Conservation (phyloP, 495 filamentous ascomycete genomes). For the Penicillium chermesinum region DNA sequence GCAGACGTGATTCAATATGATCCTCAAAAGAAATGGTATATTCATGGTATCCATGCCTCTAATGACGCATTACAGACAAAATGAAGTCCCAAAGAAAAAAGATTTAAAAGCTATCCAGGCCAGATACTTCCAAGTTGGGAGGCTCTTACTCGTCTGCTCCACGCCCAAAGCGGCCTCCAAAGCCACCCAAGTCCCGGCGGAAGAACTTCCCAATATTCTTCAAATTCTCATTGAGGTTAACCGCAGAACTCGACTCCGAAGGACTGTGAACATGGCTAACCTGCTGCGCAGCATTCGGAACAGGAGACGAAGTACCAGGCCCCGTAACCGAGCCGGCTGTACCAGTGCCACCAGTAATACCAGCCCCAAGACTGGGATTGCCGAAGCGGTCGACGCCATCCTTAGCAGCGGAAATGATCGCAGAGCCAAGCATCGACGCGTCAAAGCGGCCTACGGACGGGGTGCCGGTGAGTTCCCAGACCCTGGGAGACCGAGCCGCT, state of each 20-base stretch:
- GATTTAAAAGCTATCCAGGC: not conserved
- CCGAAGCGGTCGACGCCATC: constrained; percentile 89
- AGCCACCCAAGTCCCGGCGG: constrained; percentile 75
- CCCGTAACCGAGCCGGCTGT: constrained; percentile 10
- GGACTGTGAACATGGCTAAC: constrained; percentile 13
- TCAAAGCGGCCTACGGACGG: constrained; percentile 61
- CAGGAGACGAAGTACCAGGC: constrained; percentile 19
- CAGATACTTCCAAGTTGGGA: not conserved
- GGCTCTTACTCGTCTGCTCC: constrained; percentile 30
- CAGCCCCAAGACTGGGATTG: constrained; percentile 43
- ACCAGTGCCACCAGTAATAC: constrained; percentile 12
- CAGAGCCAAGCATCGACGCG: constrained; percentile 63
- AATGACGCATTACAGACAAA: constrained; percentile 1
- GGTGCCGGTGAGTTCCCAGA: constrained; percentile 32
- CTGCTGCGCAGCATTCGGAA: constrained; percentile 12
- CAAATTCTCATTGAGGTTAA: constrained; percentile 81
- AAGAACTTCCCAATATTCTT: constrained; percentile 97
- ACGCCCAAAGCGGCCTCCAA: constrained; percentile 67
- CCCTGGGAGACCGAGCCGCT: constrained; percentile 40
- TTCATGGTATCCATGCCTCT: not conserved
- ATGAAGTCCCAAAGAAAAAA: not conserved
- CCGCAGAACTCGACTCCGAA: constrained; percentile 33
- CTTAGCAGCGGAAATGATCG: constrained; percentile 74
- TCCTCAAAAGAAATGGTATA: not conserved
- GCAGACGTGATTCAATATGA: too few relatives aligned